Base-by-base conservation (phyloP, 2,329 filamentous ascomycete species). In the Aureobasidium lini region DNA sequence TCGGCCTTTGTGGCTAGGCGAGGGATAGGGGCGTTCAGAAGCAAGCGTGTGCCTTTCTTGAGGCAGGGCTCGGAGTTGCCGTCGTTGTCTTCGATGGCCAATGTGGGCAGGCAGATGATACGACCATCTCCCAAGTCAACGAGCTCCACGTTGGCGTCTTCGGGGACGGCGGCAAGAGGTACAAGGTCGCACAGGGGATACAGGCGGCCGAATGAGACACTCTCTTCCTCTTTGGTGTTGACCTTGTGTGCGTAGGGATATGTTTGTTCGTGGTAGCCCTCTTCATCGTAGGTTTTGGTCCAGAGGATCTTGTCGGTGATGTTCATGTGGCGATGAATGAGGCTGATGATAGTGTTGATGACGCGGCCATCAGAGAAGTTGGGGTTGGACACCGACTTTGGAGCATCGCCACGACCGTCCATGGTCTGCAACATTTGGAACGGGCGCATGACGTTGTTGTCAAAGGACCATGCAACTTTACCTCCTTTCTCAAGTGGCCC, bases 281-380 rank as follows among this genome's bases (percentile, higher is more conserved):
- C 58, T 18, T 52, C 58, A 23, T 60, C 58, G 23, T 54, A 60
- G 10, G 29, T 34, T 16, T 46, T 60, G 10, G 32, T 37, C 58
- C 58, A 60, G 7, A 16, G 10, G 8, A 36, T 16, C 13, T 32
- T 29, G 34, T 54, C 32, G 11, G 31, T 23, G 15, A 48, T 23
- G 11, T 11, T 9, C 11, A 53, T 18, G 23, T 54, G 47, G n/a
- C 42, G 47, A 13, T 39, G 23, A 32, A 65, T 52, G 37, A 64
- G 63, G 4, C 44, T 16, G 23, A 59, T 40, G 16, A 65, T 34
- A 3, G 61, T 64, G 34, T 63, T 63, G 31, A 66, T 56, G 13
- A 65, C 48, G 60, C 60, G 62, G 32, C 65, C 65, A 46, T 66
- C 65, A 37, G 59, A 63, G 43, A 52, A 49, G 15, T 53, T 42